Evolutionary conservation across 345 rosid species (phyloP), one percentile per base, ranked within the genome.

Genomic region (Gossypium longicalyx): DNA sequence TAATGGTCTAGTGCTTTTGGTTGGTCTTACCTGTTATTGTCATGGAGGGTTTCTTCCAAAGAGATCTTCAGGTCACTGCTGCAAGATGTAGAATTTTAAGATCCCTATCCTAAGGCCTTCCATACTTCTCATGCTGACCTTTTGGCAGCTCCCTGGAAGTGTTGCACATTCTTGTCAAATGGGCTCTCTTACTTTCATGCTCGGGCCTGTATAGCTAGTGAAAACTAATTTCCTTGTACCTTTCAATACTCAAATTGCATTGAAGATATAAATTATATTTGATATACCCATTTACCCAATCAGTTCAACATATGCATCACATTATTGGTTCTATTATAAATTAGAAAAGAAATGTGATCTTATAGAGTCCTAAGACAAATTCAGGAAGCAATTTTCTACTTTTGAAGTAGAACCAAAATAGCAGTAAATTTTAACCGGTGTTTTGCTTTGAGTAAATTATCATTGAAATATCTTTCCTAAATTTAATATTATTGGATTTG

Each of bases 1-100:
- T 63, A 64, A n/a, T 17, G 25, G 25, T n/a, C 68, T 64, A 63
- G 13, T 34, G 65, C 19, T 60, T 61, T 61, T 61, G 66, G 66
- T 27, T 61, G 67, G 45, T 34, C 45, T 62, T 62, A 34, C 45
- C 67, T 25, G 67, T 34, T 27, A 62, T 29, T 29, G 10, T 62
- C 12, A 19, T 34, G 4, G 12, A 8, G 22, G 67, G 9, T 62
- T 62, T 29, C 4, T 34, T 34, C 67, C 45, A 15, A 15, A 61
- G 67, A 61, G 10, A 10, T 29, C 45, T 62, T 29, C 45, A 29
- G 16, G 20, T 62, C 45, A 29, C 44, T 61, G 49, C 22, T 41
- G 68, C 49, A 64, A 64, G 48, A 38, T 64, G 48, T 64, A 64
- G 23, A 64, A 64, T 34, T 41, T 64, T 41, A 66, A 43, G 29